A percentile compares a stretch with the other conserved stretches of the same genome.
These are phyloP conservation scores for Tolypocladium inflatum DNA, from an alignment of 2,329 filamentous ascomycete genomes.

Conservation along the genomic window DNA sequence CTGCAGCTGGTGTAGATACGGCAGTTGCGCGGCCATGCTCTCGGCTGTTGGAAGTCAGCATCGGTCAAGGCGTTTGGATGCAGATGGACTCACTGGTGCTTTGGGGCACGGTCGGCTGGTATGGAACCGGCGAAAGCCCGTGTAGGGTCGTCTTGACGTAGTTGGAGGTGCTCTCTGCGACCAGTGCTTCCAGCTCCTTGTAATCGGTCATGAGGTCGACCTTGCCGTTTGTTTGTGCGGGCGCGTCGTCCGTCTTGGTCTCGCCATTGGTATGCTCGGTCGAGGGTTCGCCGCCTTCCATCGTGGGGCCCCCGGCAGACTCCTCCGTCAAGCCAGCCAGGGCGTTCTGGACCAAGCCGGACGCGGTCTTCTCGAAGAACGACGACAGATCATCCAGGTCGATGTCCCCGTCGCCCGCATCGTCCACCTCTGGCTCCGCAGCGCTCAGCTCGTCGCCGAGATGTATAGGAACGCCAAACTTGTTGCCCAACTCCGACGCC, in stretches of 20 bases:
- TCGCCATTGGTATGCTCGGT: constrained; percentile 15
- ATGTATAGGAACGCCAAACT: constrained; percentile 25
- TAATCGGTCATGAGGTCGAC: constrained; percentile 27
- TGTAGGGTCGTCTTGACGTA: constrained; percentile 34
- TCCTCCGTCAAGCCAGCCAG: constrained; percentile 26
- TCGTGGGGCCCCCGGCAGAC: constrained; percentile 2
- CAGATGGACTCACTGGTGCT: constrained; percentile 22
- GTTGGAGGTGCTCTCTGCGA: constrained; percentile 33
- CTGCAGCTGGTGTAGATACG: constrained; percentile 27
- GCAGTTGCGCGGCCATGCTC: constrained; percentile 22
- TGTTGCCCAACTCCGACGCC: constrained; percentile 21
- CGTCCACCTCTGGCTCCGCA: constrained; percentile 6
- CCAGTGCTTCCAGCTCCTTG: constrained; percentile 32
- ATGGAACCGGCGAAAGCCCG: constrained; percentile 31
- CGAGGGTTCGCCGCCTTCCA: constrained; percentile 12
- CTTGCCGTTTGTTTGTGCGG: constrained; percentile 19
- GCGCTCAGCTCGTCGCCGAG: constrained; percentile 14
- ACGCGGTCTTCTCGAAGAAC: constrained; percentile 32
- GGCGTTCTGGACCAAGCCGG: constrained; percentile 29
- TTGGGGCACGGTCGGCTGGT: constrained; percentile 30
- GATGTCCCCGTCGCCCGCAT: constrained; percentile 18
- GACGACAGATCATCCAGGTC: constrained; percentile 32
- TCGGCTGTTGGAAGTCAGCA: constrained; percentile 14
- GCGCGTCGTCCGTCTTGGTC: constrained; percentile 10
- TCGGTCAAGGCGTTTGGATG: neutral